These are phyloP conservation scores for Pichia nakasei DNA, from an alignment of 805 yeast genomes.

Conservation along the genomic window DNA sequence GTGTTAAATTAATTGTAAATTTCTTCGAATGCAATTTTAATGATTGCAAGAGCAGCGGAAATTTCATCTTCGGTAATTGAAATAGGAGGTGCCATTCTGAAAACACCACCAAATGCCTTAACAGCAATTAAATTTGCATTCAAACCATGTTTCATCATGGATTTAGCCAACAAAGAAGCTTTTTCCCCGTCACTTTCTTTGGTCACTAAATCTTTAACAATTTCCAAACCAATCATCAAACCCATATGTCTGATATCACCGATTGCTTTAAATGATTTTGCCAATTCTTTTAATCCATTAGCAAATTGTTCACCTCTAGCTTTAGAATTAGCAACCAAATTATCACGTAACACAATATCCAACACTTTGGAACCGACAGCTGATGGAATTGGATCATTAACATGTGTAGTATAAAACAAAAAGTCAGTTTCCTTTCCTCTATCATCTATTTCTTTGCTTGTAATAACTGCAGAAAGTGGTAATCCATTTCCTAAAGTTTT, in stretches of 20 bases:
- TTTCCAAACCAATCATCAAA: slow-evolving; percentile 43
- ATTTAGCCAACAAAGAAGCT: slow-evolving; percentile 10
- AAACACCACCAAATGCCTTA: slow-evolving; percentile 29
- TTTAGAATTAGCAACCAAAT: slow-evolving; percentile 19
- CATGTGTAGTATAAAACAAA: slow-evolving; percentile 24
- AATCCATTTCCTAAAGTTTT: slow-evolving; percentile 28
- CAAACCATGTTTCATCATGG: slow-evolving; percentile 15
- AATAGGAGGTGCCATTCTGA: slow-evolving; percentile 31
- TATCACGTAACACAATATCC: slow-evolving; percentile 23
- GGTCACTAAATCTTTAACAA: slow-evolving; percentile 36
- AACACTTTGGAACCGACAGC: slow-evolving; percentile 25
- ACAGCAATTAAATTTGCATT: slow-evolving; percentile 23
- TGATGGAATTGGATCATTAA: slow-evolving; percentile 24
- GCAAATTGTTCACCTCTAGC: slow-evolving; percentile 22
- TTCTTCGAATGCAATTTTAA: slow-evolving; percentile 13
- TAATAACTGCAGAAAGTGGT: slow-evolving; percentile 26
- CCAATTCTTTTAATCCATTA: slow-evolving; percentile 19
- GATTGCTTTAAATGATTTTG: slow-evolving; percentile 23
- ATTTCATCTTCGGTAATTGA: slow-evolving; percentile 18
- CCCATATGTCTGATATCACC: slow-evolving; percentile 48
- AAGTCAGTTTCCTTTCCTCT: slow-evolving; percentile 18
- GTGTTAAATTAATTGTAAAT: not conserved
- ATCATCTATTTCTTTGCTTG: slow-evolving; percentile 17
- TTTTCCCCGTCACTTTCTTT: slow-evolving; percentile 32
- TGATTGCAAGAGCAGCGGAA: slow-evolving; percentile 13